Evolutionary conservation across 257 asterid species (phyloP).

Genomic region (Haberlea rhodopensis): DNA sequence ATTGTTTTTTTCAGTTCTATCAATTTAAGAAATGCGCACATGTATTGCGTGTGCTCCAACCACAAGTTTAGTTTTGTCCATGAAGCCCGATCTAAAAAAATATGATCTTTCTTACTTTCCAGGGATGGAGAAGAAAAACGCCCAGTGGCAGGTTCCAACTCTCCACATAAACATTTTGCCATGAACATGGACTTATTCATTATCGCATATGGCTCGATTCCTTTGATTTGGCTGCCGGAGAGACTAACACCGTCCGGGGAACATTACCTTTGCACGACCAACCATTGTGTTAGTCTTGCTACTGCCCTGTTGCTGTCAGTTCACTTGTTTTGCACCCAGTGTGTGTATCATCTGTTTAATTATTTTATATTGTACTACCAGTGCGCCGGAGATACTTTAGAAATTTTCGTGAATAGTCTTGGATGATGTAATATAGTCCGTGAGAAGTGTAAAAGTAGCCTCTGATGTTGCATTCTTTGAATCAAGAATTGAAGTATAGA

Average conservation of each 20-base stretch:
- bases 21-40: too few relatives aligned
- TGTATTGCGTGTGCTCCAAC: too few relatives aligned
- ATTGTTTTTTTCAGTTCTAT: too few relatives aligned
- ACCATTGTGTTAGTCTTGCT: slow-evolving; percentile 33
- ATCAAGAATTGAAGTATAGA: background rate
- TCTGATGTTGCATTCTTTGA: slow-evolving; percentile 4
- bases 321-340: slow-evolving; percentile 33
- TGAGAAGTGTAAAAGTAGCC: slow-evolving; percentile 20
- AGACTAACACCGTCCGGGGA: slow-evolving; percentile 27
- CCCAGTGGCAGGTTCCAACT: slow-evolving; percentile 84
- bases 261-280: slow-evolving; percentile 20
- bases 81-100: slow-evolving; percentile 20
- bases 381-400: slow-evolving; percentile 25
- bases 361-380: slow-evolving; percentile 35
- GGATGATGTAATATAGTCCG: slow-evolving; percentile 34
- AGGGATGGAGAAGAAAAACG: slow-evolving; percentile 90
- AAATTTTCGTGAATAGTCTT: slow-evolving; percentile 24
- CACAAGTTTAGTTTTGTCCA: background rate
- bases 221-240: slow-evolving; percentile 31
- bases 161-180: slow-evolving; percentile 47
- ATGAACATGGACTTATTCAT: slow-evolving; percentile 19
- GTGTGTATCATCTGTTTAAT: slow-evolving; percentile 54
- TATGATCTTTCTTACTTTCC: slow-evolving; percentile 16
- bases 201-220: slow-evolving; percentile 39
- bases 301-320: slow-evolving; percentile 30